Evolutionary conservation across 1,284 basidiomycete species (phyloP).

Genomic region (Acaromyces ingoldii): DNA sequence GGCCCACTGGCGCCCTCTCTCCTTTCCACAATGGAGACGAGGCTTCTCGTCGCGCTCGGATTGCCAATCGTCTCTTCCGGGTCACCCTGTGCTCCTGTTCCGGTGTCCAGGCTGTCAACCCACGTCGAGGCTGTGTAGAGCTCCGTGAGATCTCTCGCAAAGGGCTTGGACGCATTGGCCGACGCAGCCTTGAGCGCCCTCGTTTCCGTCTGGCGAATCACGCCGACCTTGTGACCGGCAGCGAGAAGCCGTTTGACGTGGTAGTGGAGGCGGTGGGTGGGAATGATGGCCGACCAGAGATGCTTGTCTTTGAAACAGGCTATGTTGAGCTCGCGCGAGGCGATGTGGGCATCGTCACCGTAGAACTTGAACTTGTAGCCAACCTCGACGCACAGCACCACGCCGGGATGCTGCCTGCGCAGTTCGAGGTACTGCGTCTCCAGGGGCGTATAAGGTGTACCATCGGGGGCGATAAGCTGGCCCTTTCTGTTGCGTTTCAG

Average conservation of each 20-base stretch:
- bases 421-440: constrained; percentile 47
- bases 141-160: constrained; percentile 72
- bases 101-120: constrained; percentile 66
- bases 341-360: constrained; percentile 82
- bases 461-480: too few species aligned
- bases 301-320: constrained; percentile 13
- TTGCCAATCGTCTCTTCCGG: constrained; percentile 53
- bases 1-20: constrained; percentile 57
- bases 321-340: constrained; percentile 75
- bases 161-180: constrained; percentile 57
- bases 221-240: constrained; percentile 76
- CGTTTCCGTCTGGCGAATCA: constrained; percentile 85
- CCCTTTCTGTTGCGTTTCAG: too few species aligned
- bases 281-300: constrained; percentile 68
- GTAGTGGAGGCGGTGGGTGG: constrained; percentile 71
- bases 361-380: constrained; percentile 66
- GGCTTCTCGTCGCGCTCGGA: constrained; percentile 14
- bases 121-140: constrained; percentile 85
- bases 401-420: constrained; percentile 59
- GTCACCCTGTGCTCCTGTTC: too few species aligned
- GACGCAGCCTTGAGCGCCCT: constrained; percentile 83
- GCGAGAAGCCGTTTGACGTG: constrained; percentile 77
- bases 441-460: constrained; percentile 58
- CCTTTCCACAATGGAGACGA: constrained; percentile 62
- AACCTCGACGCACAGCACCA: constrained; percentile 73